A percentile compares a stretch with the other conserved stretches of the same genome.
Evolutionary conservation across 2,329 filamentous ascomycete species (phyloP).

Genomic region (Diaporthe ilicicola): DNA sequence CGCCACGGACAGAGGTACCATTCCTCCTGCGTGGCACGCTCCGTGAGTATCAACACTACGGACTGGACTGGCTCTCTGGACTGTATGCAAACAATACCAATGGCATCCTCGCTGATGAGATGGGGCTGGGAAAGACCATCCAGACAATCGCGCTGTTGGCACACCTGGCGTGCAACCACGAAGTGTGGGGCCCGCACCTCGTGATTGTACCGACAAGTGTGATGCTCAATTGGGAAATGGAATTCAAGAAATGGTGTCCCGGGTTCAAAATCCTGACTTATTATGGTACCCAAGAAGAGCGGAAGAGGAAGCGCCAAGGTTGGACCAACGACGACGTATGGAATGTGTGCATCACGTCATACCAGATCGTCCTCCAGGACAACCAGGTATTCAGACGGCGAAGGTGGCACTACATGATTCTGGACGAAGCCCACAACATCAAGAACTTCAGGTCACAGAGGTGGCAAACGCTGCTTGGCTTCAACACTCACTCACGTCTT

Average conservation of each 20-base stretch:
- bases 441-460: constrained; percentile 98
- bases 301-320: constrained; percentile 87
- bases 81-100: constrained; percentile 94
- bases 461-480: constrained; percentile 94
- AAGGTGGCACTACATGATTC: constrained; percentile 96
- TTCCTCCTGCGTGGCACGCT: constrained; percentile 87
- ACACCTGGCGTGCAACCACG: constrained; percentile 87
- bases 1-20: constrained; percentile 76
- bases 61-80: constrained; percentile 95
- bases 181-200: constrained; percentile 94
- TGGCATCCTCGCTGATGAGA: constrained; percentile 96
- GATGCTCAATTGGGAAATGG: constrained; percentile 99
- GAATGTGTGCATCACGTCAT: constrained; percentile 98
- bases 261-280: constrained; percentile 98
- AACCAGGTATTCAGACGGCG: constrained; percentile 92
- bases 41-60: constrained; percentile 95
- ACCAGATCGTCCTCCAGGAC: constrained; percentile 94
- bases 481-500: constrained; percentile 88
- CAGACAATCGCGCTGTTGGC: constrained; percentile 95
- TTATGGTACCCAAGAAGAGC: constrained; percentile 92
- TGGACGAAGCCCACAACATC: constrained; percentile 99
- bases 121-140: constrained; percentile 98
- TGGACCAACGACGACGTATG: constrained; percentile 95
- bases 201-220: constrained; percentile 98
- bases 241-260: constrained; percentile 99